Evolutionary conservation across 139 green algal species (phyloP), one percentile per base, ranked within the genome.

Genomic region (Chlorella sp.): DNA sequence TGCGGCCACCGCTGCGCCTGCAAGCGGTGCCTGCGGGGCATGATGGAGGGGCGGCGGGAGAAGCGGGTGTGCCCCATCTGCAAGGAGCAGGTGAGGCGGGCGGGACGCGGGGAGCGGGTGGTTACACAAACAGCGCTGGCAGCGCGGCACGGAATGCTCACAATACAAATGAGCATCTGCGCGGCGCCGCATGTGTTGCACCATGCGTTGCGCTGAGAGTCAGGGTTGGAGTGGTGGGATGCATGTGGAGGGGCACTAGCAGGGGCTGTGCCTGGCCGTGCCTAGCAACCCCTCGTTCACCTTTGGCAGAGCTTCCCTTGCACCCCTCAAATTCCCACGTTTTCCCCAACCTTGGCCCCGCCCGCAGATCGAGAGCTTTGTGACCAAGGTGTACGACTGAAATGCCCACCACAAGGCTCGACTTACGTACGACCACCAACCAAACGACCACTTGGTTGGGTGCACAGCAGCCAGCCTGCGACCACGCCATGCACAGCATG

Each of bases 311-410:
- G 19, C 19, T 1, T 16, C 14, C 28, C 71, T 1, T 21, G 19
- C 3, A 37, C 71, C 30, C 14, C 30, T 18, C 32, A 16, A 36
- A 16, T 21, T 1, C 30, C 71, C 71, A 39, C 71, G 19, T 4
- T 12, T 37, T 28, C 14, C 71, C 26, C 71, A 26, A 57, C 64
- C 7, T 32, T 28, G 64, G 7, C 21, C 71, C 71, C 3, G 7
- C n/a, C 34, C 19, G 76, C 78, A 83, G 78, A 83, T 83, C 39
- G 78, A 83, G 78, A 83, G 78, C 78, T 83, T 83, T 19, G 40
- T 83, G 22, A 66, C 40, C 21, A 83, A 64, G 14, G 78, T 83
- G 78, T 66, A 57, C 39, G 78, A 64, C 39, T 83, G 78, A 83
- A 14, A 68, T 18, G 60, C 18, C 18, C 60, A 68, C 18, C 60